phyloP scores from a whole-genome alignment of 2,329 filamentous ascomycete species.

The Plenodomus lindquistii region DNA sequence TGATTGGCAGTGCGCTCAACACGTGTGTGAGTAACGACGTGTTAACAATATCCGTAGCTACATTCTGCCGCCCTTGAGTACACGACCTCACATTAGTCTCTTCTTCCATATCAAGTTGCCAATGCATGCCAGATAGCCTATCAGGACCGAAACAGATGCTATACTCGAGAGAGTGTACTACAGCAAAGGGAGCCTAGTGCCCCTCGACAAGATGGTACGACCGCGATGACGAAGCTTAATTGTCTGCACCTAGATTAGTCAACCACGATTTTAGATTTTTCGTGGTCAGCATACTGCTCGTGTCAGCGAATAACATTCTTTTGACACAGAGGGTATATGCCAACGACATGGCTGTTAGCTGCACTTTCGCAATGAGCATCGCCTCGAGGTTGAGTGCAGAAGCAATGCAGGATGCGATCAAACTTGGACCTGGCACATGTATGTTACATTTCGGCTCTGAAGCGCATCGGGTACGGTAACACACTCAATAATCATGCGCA shows the following conservation, averaged over 20 bases:
- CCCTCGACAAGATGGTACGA: too few species aligned
- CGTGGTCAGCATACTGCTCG: neutral
- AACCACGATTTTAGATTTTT: neutral
- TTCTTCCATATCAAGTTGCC: too few species aligned
- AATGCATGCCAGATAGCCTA: too few species aligned
- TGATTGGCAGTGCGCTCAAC: too few species aligned
- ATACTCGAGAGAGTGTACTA: too few species aligned
- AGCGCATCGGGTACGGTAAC: constrained; percentile 25
- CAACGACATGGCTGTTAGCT: neutral
- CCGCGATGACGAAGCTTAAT: neutral
- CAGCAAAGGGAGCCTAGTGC: too few species aligned
- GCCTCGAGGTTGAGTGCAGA: neutral
- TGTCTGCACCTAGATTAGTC: neutral
- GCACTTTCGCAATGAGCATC: constrained; percentile 3
- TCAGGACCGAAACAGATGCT: too few species aligned
- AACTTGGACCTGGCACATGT: constrained; percentile 15
- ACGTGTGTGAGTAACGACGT: too few species aligned
- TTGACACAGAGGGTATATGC: neutral
- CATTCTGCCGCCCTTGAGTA: too few species aligned
- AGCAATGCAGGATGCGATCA: neutral
- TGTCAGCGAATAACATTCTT: constrained; percentile 4
- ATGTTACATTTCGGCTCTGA: constrained; percentile 28
- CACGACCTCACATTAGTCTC: too few species aligned
- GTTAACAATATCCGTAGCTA: too few species aligned
- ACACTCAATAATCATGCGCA: constrained; percentile 31